Percentiles rank a stretch among this genome's conserved stretches.
Conservation (phyloP, 1,139 yeast species). For the Hyphopichia pseudoburtonii region DNA sequence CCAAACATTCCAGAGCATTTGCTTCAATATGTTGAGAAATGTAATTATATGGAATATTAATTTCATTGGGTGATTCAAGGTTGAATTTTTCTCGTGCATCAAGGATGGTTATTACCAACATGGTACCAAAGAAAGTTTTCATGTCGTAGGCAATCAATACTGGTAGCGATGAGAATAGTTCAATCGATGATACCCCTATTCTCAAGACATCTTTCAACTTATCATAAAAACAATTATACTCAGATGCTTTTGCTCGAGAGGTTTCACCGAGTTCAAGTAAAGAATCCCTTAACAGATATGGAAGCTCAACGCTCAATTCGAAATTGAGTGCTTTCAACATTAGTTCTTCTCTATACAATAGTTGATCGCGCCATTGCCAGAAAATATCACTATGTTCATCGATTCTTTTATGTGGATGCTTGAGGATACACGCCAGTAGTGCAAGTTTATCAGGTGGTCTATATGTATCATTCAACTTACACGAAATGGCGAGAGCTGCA, state of each 20-base stretch:
- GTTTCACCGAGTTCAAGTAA: constrained; percentile 8
- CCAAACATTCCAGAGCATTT: constrained; percentile 17
- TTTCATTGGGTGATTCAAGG: constrained; percentile 1
- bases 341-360: constrained; percentile 45
- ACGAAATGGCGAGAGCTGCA: constrained; percentile 45
- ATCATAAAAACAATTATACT: constrained; percentile 16
- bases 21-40: constrained; percentile 19
- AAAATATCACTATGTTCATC: constrained; percentile 44
- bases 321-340: constrained; percentile 41
- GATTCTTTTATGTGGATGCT: constrained; percentile 28
- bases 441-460: constrained; percentile 48
- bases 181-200: constrained; percentile 36
- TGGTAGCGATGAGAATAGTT: constrained; percentile 43
- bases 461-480: constrained; percentile 45
- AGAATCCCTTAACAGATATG: constrained; percentile 35
- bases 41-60: constrained; percentile 7
- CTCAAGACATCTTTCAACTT: constrained; percentile 32
- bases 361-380: constrained; percentile 51
- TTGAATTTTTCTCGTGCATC: constrained; percentile 29
- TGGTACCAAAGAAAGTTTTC: constrained; percentile 33
- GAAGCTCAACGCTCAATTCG: constrained; percentile 40
- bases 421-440: constrained; percentile 34
- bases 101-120: constrained; percentile 27
- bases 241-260: constrained; percentile 3
- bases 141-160: constrained; percentile 36